phyloP scores from a whole-genome alignment of 2,329 filamentous ascomycete genomes.

The Aureobasidium musti region DNA sequence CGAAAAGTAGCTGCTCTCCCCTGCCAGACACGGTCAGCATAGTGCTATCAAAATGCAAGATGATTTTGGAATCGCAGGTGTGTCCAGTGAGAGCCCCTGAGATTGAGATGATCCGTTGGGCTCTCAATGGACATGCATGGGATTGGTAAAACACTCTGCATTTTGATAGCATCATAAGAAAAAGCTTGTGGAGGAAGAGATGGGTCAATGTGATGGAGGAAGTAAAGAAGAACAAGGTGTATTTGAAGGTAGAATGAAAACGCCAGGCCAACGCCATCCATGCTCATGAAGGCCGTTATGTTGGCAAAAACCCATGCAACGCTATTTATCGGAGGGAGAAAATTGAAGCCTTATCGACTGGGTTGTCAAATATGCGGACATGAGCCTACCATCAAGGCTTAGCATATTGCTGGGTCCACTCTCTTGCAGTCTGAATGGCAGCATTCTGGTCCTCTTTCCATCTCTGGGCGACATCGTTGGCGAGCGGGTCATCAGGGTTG shows the following conservation, averaged over 20 bases:
- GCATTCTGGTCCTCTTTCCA: slow-evolving; percentile 97
- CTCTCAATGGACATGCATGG: not conserved
- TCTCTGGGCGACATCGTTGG: slow-evolving; percentile 93
- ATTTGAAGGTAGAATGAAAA: slow-evolving; percentile 15
- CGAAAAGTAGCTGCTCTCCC: not conserved
- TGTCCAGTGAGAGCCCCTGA: not conserved
- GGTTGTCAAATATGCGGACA: not conserved
- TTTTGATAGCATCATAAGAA: not conserved
- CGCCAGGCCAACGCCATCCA: slow-evolving; percentile 22
- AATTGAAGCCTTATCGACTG: not conserved
- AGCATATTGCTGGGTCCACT: slow-evolving; percentile 88
- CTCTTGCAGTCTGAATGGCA: slow-evolving; percentile 85
- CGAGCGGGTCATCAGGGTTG: slow-evolving; percentile 97
- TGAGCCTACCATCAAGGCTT: slow-evolving; percentile 45
- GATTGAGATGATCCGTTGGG: too few species aligned
- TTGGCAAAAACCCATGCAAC: slow-evolving; percentile 29
- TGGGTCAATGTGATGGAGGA: not conserved
- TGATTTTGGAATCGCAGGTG: not conserved
- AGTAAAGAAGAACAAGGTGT: slow-evolving; percentile 3
- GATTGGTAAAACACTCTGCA: not conserved
- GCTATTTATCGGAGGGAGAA: slow-evolving; percentile 29
- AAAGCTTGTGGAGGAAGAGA: not conserved
- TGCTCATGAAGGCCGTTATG: slow-evolving; percentile 25
- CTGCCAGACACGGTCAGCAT: not conserved
- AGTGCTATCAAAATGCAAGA: not conserved